Percentiles rank a stretch among this genome's conserved stretches.
Evolutionary conservation across 176 grass and related monocot genomes (phyloP).

Genomic region (Oryza meyeriana): DNA sequence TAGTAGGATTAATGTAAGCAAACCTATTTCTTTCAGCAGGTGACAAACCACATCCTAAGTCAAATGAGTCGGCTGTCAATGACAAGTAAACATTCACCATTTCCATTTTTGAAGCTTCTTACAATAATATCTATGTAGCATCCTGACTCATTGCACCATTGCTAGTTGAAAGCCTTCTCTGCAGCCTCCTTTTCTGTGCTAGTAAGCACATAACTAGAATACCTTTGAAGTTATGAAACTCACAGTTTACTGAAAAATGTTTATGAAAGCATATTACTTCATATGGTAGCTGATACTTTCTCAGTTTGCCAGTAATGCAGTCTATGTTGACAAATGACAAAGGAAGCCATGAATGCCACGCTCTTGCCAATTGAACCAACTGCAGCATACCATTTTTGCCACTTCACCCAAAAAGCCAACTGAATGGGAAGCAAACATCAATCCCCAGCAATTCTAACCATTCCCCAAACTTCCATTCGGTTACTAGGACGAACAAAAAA

Average conservation of each 20-base stretch:
- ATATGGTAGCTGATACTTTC: neutral
- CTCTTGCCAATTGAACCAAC: neutral
- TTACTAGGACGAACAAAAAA: neutral
- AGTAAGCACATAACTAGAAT: neutral
- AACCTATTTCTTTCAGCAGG: neutral
- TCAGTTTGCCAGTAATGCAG: neutral
- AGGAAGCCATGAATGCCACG: neutral
- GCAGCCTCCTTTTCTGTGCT: neutral
- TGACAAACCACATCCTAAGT: neutral
- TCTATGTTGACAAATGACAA: neutral
- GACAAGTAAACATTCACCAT: neutral
- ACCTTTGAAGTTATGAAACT: neutral
- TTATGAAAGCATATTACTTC: neutral
- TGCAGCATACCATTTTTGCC: neutral
- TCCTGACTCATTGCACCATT: neutral
- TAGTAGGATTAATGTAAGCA: neutral
- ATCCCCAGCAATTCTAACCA: neutral
- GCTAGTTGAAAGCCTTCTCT: neutral
- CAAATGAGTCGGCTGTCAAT: neutral
- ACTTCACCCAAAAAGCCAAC: neutral
- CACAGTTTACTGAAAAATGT: neutral
- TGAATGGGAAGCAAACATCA: slow-evolving; percentile 3
- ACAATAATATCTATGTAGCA: neutral
- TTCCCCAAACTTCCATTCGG: neutral
- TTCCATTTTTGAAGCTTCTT: neutral